Percentiles rank a stretch among this genome's conserved stretches.
phyloP scores from a whole-genome alignment of 176 grass and related monocot species.

The Thalia dealbata region DNA sequence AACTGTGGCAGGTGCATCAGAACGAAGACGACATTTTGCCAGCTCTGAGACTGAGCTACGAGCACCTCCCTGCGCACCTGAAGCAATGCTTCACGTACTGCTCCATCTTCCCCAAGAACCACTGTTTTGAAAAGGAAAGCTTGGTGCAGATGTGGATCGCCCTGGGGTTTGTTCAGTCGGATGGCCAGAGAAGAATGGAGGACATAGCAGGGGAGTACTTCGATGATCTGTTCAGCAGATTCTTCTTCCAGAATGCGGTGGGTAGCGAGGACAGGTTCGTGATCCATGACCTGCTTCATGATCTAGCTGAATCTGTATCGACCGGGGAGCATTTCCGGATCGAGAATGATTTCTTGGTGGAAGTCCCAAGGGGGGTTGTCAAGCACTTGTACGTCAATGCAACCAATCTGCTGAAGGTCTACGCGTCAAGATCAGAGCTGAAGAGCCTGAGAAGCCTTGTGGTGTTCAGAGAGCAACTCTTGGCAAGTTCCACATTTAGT shows the following conservation, averaged over 20 bases:
- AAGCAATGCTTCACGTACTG: constrained; percentile 60
- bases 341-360: constrained; percentile 21
- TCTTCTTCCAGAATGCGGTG: constrained; percentile 36
- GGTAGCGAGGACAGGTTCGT: constrained; percentile 17
- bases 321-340: constrained; percentile 40
- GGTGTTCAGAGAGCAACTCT: constrained; percentile 19
- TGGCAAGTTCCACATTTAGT: constrained; percentile 14
- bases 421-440: not conserved
- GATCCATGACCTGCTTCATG: constrained; percentile 55
- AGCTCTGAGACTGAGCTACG: constrained; percentile 49
- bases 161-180: constrained; percentile 34
- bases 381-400: constrained; percentile 33
- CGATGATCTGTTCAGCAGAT: constrained; percentile 42
- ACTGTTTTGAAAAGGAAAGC: constrained; percentile 25
- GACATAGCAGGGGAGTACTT: constrained; percentile 30
- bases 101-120: constrained; percentile 44
- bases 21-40: constrained; percentile 42
- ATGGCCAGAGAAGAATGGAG: constrained; percentile 11
- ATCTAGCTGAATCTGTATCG: constrained; percentile 38
- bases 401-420: constrained; percentile 5
- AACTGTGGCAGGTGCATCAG: constrained; percentile 28
- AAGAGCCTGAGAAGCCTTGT: constrained; percentile 36
- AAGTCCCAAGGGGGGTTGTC: constrained; percentile 26
- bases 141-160: constrained; percentile 62
- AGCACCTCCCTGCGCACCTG: constrained; percentile 37